These are phyloP conservation scores for Pythium brassicae DNA, from an alignment of 352 stramenopile species.

Conservation along the genomic window DNA sequence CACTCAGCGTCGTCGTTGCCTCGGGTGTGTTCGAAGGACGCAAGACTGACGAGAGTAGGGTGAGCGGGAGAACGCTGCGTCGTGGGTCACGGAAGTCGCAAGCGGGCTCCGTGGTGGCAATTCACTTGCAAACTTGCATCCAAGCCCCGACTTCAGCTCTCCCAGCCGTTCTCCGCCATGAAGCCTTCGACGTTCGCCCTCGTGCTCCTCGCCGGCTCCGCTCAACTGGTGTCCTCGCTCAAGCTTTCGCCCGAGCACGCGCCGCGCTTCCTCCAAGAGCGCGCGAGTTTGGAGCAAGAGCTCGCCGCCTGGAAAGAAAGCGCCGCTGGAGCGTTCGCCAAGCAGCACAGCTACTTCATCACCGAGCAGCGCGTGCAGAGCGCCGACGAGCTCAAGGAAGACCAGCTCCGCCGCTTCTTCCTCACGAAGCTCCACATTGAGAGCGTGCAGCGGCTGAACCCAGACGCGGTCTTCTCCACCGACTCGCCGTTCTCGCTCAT, in stretches of 20 bases:
- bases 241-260: conserved; percentile 25
- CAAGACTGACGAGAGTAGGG: too few relatives aligned
- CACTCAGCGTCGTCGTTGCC: neutral
- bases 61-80: too few relatives aligned
- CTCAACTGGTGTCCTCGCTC: conserved; percentile 14
- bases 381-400: conserved; percentile 17
- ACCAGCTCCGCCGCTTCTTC: conserved; percentile 56
- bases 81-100: too few relatives aligned
- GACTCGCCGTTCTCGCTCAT: conserved; percentile 72
- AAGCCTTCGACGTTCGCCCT: conserved; percentile 28
- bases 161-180: conserved; percentile 23
- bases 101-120: neutral
- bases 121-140: conserved; percentile 36
- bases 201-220: conserved; percentile 12
- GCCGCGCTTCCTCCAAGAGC: conserved; percentile 44
- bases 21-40: neutral
- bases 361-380: conserved; percentile 8
- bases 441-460: conserved; percentile 42
- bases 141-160: neutral
- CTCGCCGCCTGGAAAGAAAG: conserved; percentile 49
- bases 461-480: conserved; percentile 56
- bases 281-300: conserved; percentile 29
- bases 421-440: conserved; percentile 59
- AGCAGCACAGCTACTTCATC: conserved; percentile 37
- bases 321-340: conserved; percentile 38